Evolutionary conservation across 164 flowering plant genomes (phyloP).

Genomic region (Sextonia rubra): DNA sequence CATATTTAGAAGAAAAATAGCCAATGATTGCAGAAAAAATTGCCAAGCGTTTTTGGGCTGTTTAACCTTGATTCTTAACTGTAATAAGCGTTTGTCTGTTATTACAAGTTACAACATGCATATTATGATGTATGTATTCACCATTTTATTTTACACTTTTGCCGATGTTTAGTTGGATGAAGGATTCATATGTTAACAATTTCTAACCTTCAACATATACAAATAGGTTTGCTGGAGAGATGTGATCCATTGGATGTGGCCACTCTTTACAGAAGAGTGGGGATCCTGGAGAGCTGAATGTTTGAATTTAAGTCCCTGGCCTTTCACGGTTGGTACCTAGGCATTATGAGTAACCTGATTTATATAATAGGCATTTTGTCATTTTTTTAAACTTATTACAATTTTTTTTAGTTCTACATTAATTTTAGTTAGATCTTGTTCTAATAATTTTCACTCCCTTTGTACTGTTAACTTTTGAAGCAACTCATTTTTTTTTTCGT

Average conservation of each 20-base stretch:
- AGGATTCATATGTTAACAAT: conserved; percentile 2
- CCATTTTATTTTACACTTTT: background rate
- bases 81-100: too few relatives aligned
- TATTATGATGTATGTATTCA: background rate
- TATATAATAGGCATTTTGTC: background rate
- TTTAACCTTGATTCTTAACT: too few relatives aligned
- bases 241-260: conserved; percentile 99
- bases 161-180: background rate
- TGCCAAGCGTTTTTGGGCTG: too few relatives aligned
- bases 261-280: conserved; percentile 88
- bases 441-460: background rate
- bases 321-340: conserved; percentile 57
- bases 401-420: background rate
- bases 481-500: background rate
- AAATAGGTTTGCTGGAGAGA: conserved; percentile 80
- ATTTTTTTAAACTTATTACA: background rate
- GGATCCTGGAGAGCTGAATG: conserved; percentile 69
- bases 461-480: background rate
- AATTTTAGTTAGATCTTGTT: background rate
- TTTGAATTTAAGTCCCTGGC: conserved; percentile 64
- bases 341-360: background rate
- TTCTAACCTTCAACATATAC: conserved; percentile 11
- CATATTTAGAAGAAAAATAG: too few relatives aligned
- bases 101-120: too few relatives aligned
- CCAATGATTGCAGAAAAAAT: too few relatives aligned